Evolutionary conservation across 306 rosid genomes (phyloP).

Genomic region (Vicia sativa): DNA sequence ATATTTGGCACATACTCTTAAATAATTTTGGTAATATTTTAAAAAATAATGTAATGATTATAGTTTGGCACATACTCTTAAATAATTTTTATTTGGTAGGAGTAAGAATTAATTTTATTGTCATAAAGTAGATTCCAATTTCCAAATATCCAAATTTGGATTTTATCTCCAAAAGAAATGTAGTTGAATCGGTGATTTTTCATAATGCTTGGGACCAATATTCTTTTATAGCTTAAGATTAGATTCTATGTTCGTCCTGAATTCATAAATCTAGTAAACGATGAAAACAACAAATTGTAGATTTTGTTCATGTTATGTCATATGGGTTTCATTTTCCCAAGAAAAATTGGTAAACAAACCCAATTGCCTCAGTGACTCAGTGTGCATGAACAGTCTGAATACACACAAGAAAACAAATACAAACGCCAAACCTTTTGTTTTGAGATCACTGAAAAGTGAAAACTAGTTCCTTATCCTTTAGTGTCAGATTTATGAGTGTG

Average conservation of each 20-base stretch:
- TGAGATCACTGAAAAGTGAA: slow-evolving; percentile 41
- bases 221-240: slow-evolving; percentile 24
- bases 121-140: not conserved
- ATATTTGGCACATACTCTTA: no score
- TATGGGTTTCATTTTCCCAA: slow-evolving; percentile 27
- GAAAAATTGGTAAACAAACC: slow-evolving; percentile 37
- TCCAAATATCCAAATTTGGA: slow-evolving; percentile 34
- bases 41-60: not conserved
- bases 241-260: slow-evolving; percentile 22
- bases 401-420: not conserved
- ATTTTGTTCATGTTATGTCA: slow-evolving; percentile 36
- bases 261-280: slow-evolving; percentile 29
- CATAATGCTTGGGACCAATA: slow-evolving; percentile 23
- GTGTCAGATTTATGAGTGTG: slow-evolving; percentile 27
- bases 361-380: not conserved
- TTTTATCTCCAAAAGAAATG: not conserved
- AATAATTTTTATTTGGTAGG: no score
- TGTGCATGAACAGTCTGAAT: not conserved
- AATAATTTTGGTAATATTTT: no score
- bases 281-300: slow-evolving; percentile 34
- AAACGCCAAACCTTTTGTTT: slow-evolving; percentile 30
- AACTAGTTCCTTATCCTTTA: slow-evolving; percentile 35
- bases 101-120: not conserved
- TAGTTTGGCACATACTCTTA: no score
- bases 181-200: slow-evolving; percentile 23